A percentile compares a stretch with the other conserved stretches of the same genome.
phyloP scores from a whole-genome alignment of 2,329 filamentous ascomycete species.

The Penicillium sp. region DNA sequence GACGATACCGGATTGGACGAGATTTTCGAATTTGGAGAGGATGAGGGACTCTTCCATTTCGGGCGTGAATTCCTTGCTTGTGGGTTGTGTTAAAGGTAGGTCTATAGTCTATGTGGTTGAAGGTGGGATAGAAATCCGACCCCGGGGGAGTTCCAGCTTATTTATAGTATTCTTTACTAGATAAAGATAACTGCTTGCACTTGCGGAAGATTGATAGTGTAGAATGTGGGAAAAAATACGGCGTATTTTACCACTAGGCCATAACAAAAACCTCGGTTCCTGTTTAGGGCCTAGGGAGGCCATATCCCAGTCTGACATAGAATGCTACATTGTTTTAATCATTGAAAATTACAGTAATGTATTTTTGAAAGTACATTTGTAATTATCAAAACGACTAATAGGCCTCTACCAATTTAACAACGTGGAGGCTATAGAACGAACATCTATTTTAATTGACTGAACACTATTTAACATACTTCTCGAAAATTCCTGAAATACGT shows the following conservation, averaged over 20 bases:
- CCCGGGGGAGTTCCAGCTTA: background rate
- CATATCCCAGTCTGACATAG: no score
- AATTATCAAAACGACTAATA: background rate
- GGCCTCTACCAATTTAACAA: no score
- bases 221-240: no score
- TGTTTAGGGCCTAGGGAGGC: no score
- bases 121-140: background rate
- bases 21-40: background rate
- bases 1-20: background rate
- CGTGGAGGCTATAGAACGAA: no score
- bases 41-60: background rate
- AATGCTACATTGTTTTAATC: background rate
- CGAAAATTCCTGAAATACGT: no score
- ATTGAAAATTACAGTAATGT: background rate
- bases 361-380: background rate
- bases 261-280: no score
- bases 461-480: no score
- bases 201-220: background rate
- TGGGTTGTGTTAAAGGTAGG: background rate
- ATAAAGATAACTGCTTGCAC: background rate
- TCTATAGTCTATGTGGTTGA: background rate
- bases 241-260: no score
- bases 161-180: background rate
- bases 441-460: no score
- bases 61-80: background rate